Evolutionary conservation across 495 filamentous ascomycete species (phyloP).

Genomic region (Aspergillus leporis): DNA sequence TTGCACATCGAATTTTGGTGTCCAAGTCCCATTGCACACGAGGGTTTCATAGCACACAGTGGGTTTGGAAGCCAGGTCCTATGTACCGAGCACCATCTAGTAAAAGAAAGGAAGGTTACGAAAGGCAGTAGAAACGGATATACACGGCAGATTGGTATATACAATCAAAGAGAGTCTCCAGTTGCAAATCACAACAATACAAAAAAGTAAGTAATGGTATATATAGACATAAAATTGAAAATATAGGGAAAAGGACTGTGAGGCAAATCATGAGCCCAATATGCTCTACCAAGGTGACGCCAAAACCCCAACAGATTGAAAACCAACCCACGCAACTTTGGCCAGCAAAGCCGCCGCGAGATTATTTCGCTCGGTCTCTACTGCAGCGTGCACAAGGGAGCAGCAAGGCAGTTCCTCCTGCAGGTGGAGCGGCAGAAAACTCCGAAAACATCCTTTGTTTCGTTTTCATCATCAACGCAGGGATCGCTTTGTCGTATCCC

Average conservation of each 20-base stretch:
- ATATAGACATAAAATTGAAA: slow-evolving; percentile 13
- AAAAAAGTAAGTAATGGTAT: slow-evolving; percentile 9
- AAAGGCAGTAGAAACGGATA: not conserved
- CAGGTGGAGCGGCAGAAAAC: slow-evolving; percentile 12
- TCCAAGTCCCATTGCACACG: too few relatives aligned
- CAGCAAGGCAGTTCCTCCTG: slow-evolving; percentile 16
- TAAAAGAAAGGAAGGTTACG: not conserved
- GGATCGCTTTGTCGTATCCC: slow-evolving; percentile 1
- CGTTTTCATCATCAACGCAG: slow-evolving; percentile 19
- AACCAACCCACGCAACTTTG: slow-evolving; percentile 21
- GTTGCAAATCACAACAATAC: slow-evolving; percentile 4
- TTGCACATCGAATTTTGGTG: not conserved
- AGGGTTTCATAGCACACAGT: not conserved
- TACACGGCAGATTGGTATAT: slow-evolving; percentile 15
- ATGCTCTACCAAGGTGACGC: slow-evolving; percentile 8
- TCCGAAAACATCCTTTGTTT: slow-evolving; percentile 11
- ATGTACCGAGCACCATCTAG: not conserved
- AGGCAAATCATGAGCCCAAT: slow-evolving; percentile 13
- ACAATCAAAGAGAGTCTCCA: slow-evolving; percentile 13
- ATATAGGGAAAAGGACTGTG: slow-evolving; percentile 8
- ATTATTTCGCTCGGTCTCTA: slow-evolving; percentile 12
- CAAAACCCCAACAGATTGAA: slow-evolving; percentile 8
- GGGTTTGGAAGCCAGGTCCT: not conserved
- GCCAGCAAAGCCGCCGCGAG: slow-evolving; percentile 26
- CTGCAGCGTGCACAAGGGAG: slow-evolving; percentile 8